Evolutionary conservation across 108 stramenopile genomes (phyloP), one percentile per base, ranked within the genome.

Genomic region (Parietichytrium sp.): DNA sequence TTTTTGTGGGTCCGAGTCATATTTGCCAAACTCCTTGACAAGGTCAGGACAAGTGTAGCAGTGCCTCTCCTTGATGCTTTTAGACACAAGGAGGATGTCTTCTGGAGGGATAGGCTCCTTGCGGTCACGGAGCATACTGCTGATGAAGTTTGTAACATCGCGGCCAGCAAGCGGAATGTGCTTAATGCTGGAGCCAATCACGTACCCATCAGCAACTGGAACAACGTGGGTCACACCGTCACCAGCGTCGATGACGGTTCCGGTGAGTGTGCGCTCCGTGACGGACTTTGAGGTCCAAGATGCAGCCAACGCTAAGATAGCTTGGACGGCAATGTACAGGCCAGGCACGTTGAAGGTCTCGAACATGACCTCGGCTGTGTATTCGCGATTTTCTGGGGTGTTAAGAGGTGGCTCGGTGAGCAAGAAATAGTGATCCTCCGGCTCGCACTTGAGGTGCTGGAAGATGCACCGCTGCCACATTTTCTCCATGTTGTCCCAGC

Each of bases 341-440:
- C 90, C 91, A 7, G 92, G 92, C 23, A 92, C 92, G 48, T 91
- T 91, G 54, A 91, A 92, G 18, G 92, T 92, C 81, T 92, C 92
- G 79, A 92, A 92, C 91, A 92, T 92, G 52, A 92, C 90, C 87
- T 92, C 92, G 48, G 92, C 92, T 2, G 92, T 90, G 84, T 88
- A 87, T 81, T 92, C 91, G 54, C 91, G 80, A 80, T 92, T 91
- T 81, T 92, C 92, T 4, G 92, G 92, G 2, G 92, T 89, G 80
- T 91, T 92, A 4, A 92, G 85, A 15, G 91, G 91, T 23, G 92
- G 90, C 83, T 92, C 92, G 42, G 92, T 92, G 48, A 91, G 89
- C 52, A 92, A 51, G 13, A 92, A 83, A 78, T 88, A 84, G 85
- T 92, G 92, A 38, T 92, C 91, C 80, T 92, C 90, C 29, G 92